Evolutionary conservation across 768 basidiomycete species (phyloP).

Genomic region (Daedalea quercina): DNA sequence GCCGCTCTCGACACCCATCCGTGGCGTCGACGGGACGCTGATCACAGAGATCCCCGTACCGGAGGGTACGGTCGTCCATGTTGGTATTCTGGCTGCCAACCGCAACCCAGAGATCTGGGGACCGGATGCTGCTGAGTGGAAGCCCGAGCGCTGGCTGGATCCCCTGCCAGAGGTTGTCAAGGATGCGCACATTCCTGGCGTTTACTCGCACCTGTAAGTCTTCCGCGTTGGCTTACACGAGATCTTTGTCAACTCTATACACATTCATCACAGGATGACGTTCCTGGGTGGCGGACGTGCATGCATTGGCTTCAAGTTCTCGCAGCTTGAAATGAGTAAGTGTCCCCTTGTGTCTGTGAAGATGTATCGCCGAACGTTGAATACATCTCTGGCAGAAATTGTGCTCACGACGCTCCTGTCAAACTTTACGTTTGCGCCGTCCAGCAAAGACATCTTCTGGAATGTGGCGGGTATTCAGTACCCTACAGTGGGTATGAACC

Average conservation of each 20-base stretch:
- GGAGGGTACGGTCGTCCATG: constrained; percentile 20
- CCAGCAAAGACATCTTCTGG: constrained; percentile 22
- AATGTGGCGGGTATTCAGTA: constrained; percentile 22
- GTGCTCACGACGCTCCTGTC: constrained; percentile 21
- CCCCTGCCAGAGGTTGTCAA: constrained; percentile 16
- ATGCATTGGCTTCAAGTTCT: constrained; percentile 39
- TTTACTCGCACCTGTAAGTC: constrained; percentile 24
- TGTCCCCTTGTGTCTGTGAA: not conserved
- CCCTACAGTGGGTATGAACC: constrained; percentile 15
- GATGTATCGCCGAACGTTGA: not conserved
- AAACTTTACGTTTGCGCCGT: constrained; percentile 20
- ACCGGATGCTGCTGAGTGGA: constrained; percentile 33
- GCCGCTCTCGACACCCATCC: constrained; percentile 25
- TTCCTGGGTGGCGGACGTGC: constrained; percentile 28
- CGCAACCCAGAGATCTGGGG: constrained; percentile 33
- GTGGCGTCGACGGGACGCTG: constrained; percentile 20
- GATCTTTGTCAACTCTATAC: not conserved
- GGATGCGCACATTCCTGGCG: constrained; percentile 25
- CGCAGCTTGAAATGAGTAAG: constrained; percentile 28
- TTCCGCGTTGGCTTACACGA: not conserved
- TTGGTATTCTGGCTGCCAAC: constrained; percentile 26
- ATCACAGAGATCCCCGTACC: constrained; percentile 20
- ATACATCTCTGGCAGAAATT: constrained; percentile 15
- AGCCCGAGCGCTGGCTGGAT: constrained; percentile 35
- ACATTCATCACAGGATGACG: constrained; percentile 25